Evolutionary conservation across 768 basidiomycete species (phyloP).

Genomic region (Boletus patriciae): DNA sequence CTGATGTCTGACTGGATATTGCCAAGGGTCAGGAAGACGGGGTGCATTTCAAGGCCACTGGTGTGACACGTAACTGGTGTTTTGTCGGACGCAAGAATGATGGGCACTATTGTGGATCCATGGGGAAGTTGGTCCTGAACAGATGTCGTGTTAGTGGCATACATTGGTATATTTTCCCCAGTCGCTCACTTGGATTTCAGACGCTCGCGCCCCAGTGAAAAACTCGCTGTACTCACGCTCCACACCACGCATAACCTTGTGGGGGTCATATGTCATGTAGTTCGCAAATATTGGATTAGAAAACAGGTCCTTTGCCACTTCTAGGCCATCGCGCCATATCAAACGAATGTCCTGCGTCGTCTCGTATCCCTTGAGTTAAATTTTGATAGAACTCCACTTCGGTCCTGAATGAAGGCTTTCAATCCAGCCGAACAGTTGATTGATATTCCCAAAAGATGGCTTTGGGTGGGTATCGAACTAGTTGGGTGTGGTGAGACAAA

Average conservation of each 20-base stretch:
- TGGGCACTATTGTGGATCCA: too few relatives aligned
- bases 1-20: too few relatives aligned
- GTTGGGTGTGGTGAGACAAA: too few relatives aligned
- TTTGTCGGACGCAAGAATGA: too few relatives aligned
- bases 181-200: constrained; percentile 28
- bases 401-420: constrained; percentile 22
- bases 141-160: too few relatives aligned
- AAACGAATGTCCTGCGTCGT: constrained; percentile 16
- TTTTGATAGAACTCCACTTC: constrained; percentile 17
- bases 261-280: constrained; percentile 24
- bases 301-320: constrained; percentile 25
- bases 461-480: not conserved
- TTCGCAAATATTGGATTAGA: constrained; percentile 23
- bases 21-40: too few relatives aligned
- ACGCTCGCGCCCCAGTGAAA: constrained; percentile 19
- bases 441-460: constrained; percentile 22
- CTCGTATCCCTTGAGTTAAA: constrained; percentile 2
- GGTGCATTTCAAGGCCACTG: too few relatives aligned
- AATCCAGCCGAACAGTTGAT: constrained; percentile 17
- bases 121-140: too few relatives aligned
- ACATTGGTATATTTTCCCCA: too few relatives aligned
- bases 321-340: constrained; percentile 25
- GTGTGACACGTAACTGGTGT: too few relatives aligned
- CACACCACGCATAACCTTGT: not conserved
- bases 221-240: constrained; percentile 23